Conservation (phyloP, 164 flowering plant species). For the Malania oleifera region DNA sequence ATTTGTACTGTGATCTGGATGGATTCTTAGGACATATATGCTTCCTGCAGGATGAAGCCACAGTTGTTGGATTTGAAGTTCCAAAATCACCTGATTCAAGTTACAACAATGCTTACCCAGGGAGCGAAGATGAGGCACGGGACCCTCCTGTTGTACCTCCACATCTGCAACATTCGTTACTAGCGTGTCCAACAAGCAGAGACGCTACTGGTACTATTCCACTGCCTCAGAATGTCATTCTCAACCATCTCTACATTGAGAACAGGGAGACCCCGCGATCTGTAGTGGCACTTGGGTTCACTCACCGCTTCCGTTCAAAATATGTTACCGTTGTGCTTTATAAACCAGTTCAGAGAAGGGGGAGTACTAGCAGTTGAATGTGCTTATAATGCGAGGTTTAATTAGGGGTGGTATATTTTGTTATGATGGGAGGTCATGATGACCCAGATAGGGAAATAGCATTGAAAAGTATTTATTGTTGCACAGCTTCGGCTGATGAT, state of each 20-base stretch:
- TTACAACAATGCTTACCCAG: slow-evolving; percentile 64
- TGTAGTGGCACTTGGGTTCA: slow-evolving; percentile 85
- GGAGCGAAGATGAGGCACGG: slow-evolving; percentile 66
- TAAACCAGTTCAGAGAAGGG: slow-evolving; percentile 80
- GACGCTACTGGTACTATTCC: slow-evolving; percentile 55
- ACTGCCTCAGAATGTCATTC: slow-evolving; percentile 56
- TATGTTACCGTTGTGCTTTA: slow-evolving; percentile 80
- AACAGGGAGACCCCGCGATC: slow-evolving; percentile 65
- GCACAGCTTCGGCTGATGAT: not conserved
- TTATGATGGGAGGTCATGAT: not conserved
- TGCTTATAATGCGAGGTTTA: not conserved
- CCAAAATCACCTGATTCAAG: slow-evolving; percentile 88
- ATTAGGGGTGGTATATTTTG: not conserved
- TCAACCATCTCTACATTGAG: slow-evolving; percentile 93
- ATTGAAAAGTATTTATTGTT: not conserved
- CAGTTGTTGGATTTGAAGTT: slow-evolving; percentile 80
- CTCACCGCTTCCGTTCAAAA: slow-evolving; percentile 79
- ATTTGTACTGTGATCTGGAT: not conserved
- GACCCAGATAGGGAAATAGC: not conserved
- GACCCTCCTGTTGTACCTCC: slow-evolving; percentile 86
- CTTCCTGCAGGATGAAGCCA: slow-evolving; percentile 56
- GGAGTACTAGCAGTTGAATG: slow-evolving; percentile 24
- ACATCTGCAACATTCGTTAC: slow-evolving; percentile 66
- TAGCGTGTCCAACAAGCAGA: slow-evolving; percentile 45
- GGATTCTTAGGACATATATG: not conserved